Percentiles rank a stretch among this genome's conserved stretches.
phyloP scores from a whole-genome alignment of 2,329 filamentous ascomycete species.

The Scedosporium apiospermum region DNA sequence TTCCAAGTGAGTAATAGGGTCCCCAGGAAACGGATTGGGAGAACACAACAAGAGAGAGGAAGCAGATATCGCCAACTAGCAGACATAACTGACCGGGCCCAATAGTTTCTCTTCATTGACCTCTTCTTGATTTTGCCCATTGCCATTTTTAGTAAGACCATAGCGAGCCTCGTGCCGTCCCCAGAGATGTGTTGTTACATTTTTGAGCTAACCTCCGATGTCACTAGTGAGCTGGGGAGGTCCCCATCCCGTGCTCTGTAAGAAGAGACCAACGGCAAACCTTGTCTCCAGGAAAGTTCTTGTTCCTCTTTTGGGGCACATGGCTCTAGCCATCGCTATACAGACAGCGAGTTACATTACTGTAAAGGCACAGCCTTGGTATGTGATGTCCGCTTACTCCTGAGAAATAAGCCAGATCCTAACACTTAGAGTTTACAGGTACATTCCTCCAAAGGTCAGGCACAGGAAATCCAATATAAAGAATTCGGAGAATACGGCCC shows the following conservation, averaged over 20 bases:
- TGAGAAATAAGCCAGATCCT: not conserved
- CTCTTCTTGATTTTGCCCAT: conserved; percentile 87
- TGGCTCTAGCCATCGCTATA: conserved; percentile 66
- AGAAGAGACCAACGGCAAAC: conserved; percentile 83
- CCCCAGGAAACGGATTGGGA: too few species aligned
- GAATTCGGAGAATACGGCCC: conserved; percentile 86
- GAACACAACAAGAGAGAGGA: not conserved
- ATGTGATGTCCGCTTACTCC: conserved; percentile 16
- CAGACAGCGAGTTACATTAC: conserved; percentile 66
- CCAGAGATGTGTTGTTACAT: not conserved
- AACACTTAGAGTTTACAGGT: conserved; percentile 34
- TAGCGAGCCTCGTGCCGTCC: not conserved
- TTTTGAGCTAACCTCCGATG: not conserved
- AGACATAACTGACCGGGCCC: not conserved
- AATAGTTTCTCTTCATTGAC: conserved; percentile 84
- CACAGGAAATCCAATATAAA: conserved; percentile 73
- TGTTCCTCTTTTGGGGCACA: conserved; percentile 81
- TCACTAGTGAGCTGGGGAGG: conserved; percentile 81
- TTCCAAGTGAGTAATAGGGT: conserved; percentile 55
- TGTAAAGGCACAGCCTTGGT: conserved; percentile 75
- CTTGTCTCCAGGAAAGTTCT: conserved; percentile 89
- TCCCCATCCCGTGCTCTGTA: conserved; percentile 65
- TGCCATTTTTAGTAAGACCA: conserved; percentile 71
- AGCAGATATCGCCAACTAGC: too few species aligned
- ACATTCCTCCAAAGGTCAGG: conserved; percentile 68